These are phyloP conservation scores for Flaveria ramosissima DNA, from an alignment of 129 eudicot genomes.

Conservation along the genomic window DNA sequence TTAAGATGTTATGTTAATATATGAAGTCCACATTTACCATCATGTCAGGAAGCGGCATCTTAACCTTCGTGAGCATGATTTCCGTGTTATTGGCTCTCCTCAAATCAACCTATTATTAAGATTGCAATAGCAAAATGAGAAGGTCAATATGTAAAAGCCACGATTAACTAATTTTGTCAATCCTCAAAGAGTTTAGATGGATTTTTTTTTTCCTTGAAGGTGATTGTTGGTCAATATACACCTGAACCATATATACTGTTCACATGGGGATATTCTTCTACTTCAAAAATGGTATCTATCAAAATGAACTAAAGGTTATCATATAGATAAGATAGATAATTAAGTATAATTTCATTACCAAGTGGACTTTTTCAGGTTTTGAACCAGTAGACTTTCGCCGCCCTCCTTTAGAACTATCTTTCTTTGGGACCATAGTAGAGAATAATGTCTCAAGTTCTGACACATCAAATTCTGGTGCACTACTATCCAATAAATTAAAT, in stretches of 20 bases:
- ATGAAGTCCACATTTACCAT: conserved; percentile 57
- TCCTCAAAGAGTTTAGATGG: background rate
- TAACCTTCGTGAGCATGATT: conserved; percentile 97
- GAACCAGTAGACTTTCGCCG: conserved; percentile 82
- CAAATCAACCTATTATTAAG: conserved; percentile 64
- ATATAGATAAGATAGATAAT: background rate
- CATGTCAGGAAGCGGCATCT: conserved; percentile 99
- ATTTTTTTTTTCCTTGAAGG: background rate
- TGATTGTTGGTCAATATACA: conserved; percentile 7
- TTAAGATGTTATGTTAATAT: conserved; percentile 14
- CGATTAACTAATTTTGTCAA: background rate
- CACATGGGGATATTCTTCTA: conserved; percentile 10
- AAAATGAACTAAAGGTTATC: conserved; percentile 21
- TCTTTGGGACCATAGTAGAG: conserved; percentile 75
- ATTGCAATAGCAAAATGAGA: conserved; percentile 23
- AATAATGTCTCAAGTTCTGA: conserved; percentile 89
- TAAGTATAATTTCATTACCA: conserved; percentile 52
- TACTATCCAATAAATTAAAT: conserved; percentile 37
- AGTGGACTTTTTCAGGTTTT: conserved; percentile 74
- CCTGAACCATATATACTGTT: background rate
- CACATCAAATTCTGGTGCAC: conserved; percentile 82
- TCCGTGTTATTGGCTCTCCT: conserved; percentile 96
- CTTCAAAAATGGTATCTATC: background rate
- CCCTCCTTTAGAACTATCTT: conserved; percentile 60
- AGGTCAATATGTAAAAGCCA: background rate